Conservation (phyloP, 176 grass and related monocot species). For the Triticum urartu region DNA sequence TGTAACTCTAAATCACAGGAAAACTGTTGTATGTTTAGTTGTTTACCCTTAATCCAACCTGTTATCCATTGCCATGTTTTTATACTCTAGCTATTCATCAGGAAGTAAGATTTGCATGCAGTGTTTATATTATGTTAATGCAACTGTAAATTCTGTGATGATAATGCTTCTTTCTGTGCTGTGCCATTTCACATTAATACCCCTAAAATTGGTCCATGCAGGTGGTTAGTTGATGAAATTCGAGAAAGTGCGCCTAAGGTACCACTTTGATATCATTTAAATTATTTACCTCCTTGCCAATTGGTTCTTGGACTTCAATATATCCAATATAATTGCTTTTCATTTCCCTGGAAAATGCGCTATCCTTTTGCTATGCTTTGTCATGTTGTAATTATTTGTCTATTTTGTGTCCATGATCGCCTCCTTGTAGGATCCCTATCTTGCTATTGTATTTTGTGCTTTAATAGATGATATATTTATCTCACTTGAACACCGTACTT, state of each 20-base stretch:
- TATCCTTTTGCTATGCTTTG: neutral
- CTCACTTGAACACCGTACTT: neutral
- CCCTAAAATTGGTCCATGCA: constrained; percentile 34
- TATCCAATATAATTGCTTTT: neutral
- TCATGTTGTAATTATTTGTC: constrained; percentile 7
- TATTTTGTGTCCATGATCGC: constrained; percentile 12
- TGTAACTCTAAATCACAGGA: constrained; percentile 5
- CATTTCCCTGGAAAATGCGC: constrained; percentile 16
- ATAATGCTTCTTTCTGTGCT: neutral
- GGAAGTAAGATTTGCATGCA: neutral
- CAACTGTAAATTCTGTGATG: neutral
- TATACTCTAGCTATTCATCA: neutral
- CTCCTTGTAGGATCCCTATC: neutral
- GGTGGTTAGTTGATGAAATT: constrained; percentile 98
- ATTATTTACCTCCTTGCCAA: constrained; percentile 17
- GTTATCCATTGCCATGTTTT: neutral
- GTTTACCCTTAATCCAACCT: neutral
- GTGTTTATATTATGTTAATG: neutral
- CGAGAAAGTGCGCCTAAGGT: constrained; percentile 90
- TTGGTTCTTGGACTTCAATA: neutral
- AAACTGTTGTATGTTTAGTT: neutral
- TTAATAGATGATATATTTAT: constrained; percentile 24
- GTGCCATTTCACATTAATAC: constrained; percentile 14
- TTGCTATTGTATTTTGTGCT: constrained; percentile 16
- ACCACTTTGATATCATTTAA: constrained; percentile 4